Evolutionary conservation across 345 rosid species (phyloP).

Genomic region (Erucastrum elatum): DNA sequence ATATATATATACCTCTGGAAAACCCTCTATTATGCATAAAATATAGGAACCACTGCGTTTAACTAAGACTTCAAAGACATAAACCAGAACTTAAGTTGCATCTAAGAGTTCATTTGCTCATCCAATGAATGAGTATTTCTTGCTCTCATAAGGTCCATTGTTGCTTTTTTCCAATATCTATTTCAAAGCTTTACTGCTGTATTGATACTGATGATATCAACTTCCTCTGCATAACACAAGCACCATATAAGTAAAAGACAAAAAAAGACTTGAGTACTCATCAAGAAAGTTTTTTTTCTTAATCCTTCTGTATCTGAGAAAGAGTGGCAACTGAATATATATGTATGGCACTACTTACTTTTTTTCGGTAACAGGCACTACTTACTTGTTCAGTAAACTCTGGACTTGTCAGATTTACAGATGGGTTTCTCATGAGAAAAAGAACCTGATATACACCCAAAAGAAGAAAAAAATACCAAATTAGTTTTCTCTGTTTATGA

Average conservation of each 20-base stretch:
- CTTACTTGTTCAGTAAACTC: constrained; percentile 84
- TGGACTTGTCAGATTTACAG: constrained; percentile 66
- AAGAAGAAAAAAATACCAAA: neutral
- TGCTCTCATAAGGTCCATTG: constrained; percentile 3
- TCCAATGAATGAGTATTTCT: constrained; percentile 5
- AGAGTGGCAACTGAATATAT: no score
- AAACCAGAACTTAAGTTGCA: constrained; percentile 13
- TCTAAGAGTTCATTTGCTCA: constrained; percentile 4
- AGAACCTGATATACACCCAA: constrained; percentile 51
- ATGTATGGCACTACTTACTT: no score
- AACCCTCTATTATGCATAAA: no score
- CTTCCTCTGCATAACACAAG: constrained; percentile 33
- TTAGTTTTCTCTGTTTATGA: constrained; percentile 12
- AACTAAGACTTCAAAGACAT: constrained; percentile 5
- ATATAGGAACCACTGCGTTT: neutral
- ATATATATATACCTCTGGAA: no score
- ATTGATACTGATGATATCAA: constrained; percentile 36
- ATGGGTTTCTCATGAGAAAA: constrained; percentile 79
- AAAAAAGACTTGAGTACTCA: neutral
- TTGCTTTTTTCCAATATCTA: constrained; percentile 2
- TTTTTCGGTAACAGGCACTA: no score
- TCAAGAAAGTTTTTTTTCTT: neutral
- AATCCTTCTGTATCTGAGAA: no score
- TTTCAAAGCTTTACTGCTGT: constrained; percentile 29
- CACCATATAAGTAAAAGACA: neutral